Evolutionary conservation across 306 rosid species (phyloP).

Genomic region (Dicorynia guianensis): DNA sequence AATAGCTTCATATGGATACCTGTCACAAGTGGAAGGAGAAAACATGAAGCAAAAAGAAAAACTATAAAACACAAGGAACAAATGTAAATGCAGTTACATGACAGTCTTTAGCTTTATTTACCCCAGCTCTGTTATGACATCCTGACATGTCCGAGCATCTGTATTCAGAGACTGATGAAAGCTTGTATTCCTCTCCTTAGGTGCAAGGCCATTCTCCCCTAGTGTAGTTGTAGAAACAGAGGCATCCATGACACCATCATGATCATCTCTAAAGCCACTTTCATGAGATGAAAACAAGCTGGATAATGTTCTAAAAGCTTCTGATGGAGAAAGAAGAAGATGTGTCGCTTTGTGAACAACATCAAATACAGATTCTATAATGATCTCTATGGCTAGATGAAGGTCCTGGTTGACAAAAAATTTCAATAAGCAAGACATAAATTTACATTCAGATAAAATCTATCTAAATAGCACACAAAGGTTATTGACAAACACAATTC

Average conservation of each 20-base stretch:
- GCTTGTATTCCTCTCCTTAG: slow-evolving; percentile 50
- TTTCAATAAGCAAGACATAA: slow-evolving; percentile 24
- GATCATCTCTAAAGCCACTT: slow-evolving; percentile 36
- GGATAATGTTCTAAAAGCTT: slow-evolving; percentile 52
- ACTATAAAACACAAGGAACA: slow-evolving; percentile 5
- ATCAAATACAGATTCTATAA: slow-evolving; percentile 82
- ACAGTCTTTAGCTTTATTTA: slow-evolving; percentile 38
- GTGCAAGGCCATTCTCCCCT: slow-evolving; percentile 64
- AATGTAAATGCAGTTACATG: slow-evolving; percentile 26
- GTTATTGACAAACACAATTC: not conserved
- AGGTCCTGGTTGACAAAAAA: slow-evolving; percentile 72
- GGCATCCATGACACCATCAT: slow-evolving; percentile 35
- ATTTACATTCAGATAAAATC: slow-evolving; percentile 9
- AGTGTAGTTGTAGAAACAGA: slow-evolving; percentile 53
- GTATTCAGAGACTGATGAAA: slow-evolving; percentile 77
- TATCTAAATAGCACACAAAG: not conserved
- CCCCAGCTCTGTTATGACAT: slow-evolving; percentile 97
- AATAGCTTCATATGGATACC: slow-evolving; percentile 95
- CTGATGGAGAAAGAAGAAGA: slow-evolving; percentile 78
- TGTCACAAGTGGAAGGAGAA: slow-evolving; percentile 39
- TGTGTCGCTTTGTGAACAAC: slow-evolving; percentile 74
- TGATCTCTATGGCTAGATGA: slow-evolving; percentile 79
- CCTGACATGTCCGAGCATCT: slow-evolving; percentile 93
- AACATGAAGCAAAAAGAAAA: slow-evolving; percentile 28
- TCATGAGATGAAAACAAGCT: slow-evolving; percentile 51